phyloP scores from a whole-genome alignment of 768 basidiomycete species.

The Russula griseocarnosa region DNA sequence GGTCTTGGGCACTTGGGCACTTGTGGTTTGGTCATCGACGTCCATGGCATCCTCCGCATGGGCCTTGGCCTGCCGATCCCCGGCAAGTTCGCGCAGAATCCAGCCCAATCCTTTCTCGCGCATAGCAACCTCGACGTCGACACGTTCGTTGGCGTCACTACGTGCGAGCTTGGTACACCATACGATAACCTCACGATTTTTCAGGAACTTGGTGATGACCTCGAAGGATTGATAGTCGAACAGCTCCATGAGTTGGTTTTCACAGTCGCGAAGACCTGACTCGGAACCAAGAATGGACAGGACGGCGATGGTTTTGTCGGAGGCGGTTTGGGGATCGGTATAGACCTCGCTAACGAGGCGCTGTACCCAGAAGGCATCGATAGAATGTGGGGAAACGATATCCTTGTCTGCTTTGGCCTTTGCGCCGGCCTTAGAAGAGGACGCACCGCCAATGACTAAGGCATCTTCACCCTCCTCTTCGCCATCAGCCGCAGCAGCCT shows the following conservation, averaged over 20 bases:
- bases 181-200: conserved; percentile 92
- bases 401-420: conserved; percentile 66
- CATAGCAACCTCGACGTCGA: conserved; percentile 97
- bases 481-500: conserved; percentile 42
- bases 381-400: conserved; percentile 79
- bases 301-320: conserved; percentile 83
- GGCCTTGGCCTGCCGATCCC: conserved; percentile 65
- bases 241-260: conserved; percentile 94
- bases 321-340: conserved; percentile 89
- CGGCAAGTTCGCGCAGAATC: conserved; percentile 86
- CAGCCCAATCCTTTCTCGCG: conserved; percentile 94
- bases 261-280: conserved; percentile 82
- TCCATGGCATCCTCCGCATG: conserved; percentile 65
- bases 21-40: conserved; percentile 56
- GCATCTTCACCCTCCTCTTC: conserved; percentile 61
- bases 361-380: conserved; percentile 99
- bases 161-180: conserved; percentile 98
- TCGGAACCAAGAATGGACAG: conserved; percentile 85
- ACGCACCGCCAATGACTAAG: conserved; percentile 73
- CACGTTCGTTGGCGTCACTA: conserved; percentile 79
- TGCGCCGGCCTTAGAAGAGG: conserved; percentile 42
- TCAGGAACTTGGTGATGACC: conserved; percentile 83
- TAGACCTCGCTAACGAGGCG: conserved; percentile 88
- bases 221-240: conserved; percentile 93
- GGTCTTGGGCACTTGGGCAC: conserved; percentile 60